Base-by-base conservation (phyloP, 371 early-diverging fungal species). In the Mycotypha africana region DNA sequence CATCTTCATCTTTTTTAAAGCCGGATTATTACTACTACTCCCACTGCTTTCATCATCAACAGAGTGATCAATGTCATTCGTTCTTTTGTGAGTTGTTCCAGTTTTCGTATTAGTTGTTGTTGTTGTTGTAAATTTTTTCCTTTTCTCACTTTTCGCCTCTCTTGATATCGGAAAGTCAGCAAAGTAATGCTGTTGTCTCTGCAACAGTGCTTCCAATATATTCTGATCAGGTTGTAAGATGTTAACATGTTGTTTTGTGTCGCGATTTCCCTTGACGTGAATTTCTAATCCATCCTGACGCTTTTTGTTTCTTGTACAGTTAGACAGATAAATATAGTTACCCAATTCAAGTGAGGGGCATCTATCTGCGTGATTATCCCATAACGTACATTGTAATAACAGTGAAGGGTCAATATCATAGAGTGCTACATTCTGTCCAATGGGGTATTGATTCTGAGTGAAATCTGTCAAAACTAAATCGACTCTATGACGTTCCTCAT, bases 381-480 rank as follows among this genome's bases (percentile, higher is more conserved):
- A 66, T 15, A 66, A 44, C 0, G 62, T 49, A 14, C 58, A 48
- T 35, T 44, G 48, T 2, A 64, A 25, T 11, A 56, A 21, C 3
- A 56, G 14, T 5, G 47, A 33, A 2, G 32, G 31, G 6, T 40
- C 28, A n/a, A 53, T 38, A 0, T 47, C 38, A n/a, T n/a, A n/a
- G n/a, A n/a, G n/a, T 1, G 38, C 22, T 1, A 38, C 49, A 11
- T n/a, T 30, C 6, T 30, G 23, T 9, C 35, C 33, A 5, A 26
- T 5, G 1, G 57, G 51, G 2, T 38, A 11, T 17, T 42, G 38
- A 23, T 64, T 64, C 1, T 9, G 8, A 4, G 66, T 65, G 11
- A 28, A 65, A 28, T 65, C 66, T 3, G 66, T 65, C 23, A 64
- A 37, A 0, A n/a, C 20, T 7, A 52, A 12, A 11, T 11, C 12